phyloP scores from a whole-genome alignment of 805 yeast genomes.

The Spathaspora girioi region DNA sequence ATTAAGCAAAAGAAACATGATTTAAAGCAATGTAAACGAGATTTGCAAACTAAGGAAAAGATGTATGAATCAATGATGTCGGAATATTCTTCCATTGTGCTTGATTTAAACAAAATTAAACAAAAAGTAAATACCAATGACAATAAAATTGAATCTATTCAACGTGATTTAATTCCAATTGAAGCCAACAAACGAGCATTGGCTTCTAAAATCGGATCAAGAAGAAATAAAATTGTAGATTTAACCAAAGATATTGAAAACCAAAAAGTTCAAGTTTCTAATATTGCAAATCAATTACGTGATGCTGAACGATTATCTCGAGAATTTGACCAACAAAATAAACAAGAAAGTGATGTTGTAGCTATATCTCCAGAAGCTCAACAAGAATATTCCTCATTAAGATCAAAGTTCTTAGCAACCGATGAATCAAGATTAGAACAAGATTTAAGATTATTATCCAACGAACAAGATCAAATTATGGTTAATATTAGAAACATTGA shows the following conservation, averaged over 20 bases:
- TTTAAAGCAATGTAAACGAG: constrained; percentile 30
- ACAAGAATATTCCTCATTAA: constrained; percentile 53
- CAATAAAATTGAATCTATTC: constrained; percentile 41
- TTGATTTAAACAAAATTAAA: constrained; percentile 40
- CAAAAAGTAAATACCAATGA: constrained; percentile 32
- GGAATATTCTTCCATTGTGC: constrained; percentile 44
- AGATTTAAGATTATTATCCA: constrained; percentile 35
- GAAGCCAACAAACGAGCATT: constrained; percentile 52
- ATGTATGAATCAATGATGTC: constrained; percentile 25
- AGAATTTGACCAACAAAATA: constrained; percentile 20
- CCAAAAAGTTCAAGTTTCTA: constrained; percentile 42
- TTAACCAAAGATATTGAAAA: constrained; percentile 49
- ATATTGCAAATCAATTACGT: constrained; percentile 46
- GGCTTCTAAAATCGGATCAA: constrained; percentile 42
- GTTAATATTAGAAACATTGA: constrained; percentile 19
- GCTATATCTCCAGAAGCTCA: constrained; percentile 49
- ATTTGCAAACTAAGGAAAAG: constrained; percentile 23
- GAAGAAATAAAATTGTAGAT: constrained; percentile 46
- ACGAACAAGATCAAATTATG: constrained; percentile 43
- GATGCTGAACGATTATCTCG: constrained; percentile 32
- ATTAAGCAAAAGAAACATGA: constrained; percentile 33
- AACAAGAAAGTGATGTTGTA: background rate
- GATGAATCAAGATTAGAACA: constrained; percentile 57
- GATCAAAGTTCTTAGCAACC: constrained; percentile 51
- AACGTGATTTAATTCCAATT: constrained; percentile 56